These are phyloP conservation scores for Thalassiosira mediterranea DNA, from an alignment of 352 stramenopile genomes.

Conservation along the genomic window DNA sequence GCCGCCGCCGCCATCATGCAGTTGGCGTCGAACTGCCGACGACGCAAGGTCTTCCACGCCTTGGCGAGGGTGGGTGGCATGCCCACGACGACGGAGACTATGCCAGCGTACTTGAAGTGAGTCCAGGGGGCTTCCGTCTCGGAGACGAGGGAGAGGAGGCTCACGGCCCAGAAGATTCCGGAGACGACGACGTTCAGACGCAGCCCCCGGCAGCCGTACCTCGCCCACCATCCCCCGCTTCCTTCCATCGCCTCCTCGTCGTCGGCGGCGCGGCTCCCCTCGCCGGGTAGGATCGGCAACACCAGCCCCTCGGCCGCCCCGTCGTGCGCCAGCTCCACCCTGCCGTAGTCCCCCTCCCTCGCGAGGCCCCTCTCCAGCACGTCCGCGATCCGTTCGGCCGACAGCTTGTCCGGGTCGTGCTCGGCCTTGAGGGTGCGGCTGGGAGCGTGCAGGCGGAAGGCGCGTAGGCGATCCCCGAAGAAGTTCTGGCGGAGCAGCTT, in stretches of 20 bases:
- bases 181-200: slow-evolving; percentile 63
- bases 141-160: slow-evolving; percentile 53
- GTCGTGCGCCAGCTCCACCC: slow-evolving; percentile 58
- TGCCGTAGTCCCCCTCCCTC: slow-evolving; percentile 24
- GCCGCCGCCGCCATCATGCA: slow-evolving; percentile 84
- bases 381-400: slow-evolving; percentile 38
- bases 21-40: slow-evolving; percentile 83
- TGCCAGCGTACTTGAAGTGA: slow-evolving; percentile 69
- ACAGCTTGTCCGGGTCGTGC: slow-evolving; percentile 65
- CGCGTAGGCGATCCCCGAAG: slow-evolving; percentile 49
- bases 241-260: slow-evolving; percentile 7
- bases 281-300: slow-evolving; percentile 41
- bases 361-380: slow-evolving; percentile 32
- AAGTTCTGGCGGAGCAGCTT: slow-evolving; percentile 45
- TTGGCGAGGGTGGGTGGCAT: slow-evolving; percentile 71
- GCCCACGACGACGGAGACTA: slow-evolving; percentile 70
- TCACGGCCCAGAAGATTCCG: slow-evolving; percentile 77
- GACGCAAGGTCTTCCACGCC: slow-evolving; percentile 66
- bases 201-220: slow-evolving; percentile 18
- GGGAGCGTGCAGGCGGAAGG: slow-evolving; percentile 55
- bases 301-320: slow-evolving; percentile 50
- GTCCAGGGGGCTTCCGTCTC: slow-evolving; percentile 31
- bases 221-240: slow-evolving; percentile 7
- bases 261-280: slow-evolving; percentile 2
- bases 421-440: slow-evolving; percentile 71